Percentiles rank a stretch among this genome's conserved stretches.
phyloP scores from a whole-genome alignment of 371 early-diverging fungal species.

The Mucor velutinosus region DNA sequence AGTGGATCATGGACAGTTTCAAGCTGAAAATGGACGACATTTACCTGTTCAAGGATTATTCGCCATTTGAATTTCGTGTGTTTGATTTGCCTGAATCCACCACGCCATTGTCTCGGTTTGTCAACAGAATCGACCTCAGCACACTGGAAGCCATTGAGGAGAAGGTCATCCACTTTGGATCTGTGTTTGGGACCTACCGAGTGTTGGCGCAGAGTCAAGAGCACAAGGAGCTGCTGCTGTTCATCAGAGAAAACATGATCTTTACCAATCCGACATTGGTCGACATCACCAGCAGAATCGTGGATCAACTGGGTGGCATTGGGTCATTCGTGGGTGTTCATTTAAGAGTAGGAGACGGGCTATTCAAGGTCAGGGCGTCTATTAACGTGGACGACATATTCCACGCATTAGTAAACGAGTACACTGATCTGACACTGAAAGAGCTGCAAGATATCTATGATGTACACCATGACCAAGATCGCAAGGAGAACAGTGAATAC shows the following conservation, averaged over 20 bases:
- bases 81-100: slow-evolving; percentile 52
- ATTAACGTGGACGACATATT: slow-evolving; percentile 52
- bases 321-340: slow-evolving; percentile 54
- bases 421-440: slow-evolving; percentile 40
- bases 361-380: slow-evolving; percentile 46
- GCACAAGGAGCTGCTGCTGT: slow-evolving; percentile 37
- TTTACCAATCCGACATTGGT: slow-evolving; percentile 51
- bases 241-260: slow-evolving; percentile 52
- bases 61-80: slow-evolving; percentile 56
- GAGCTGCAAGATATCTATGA: slow-evolving; percentile 32
- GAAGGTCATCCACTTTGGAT: slow-evolving; percentile 57
- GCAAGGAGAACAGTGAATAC: slow-evolving; percentile 43
- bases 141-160: slow-evolving; percentile 45
- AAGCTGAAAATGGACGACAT: slow-evolving; percentile 30
- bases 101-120: slow-evolving; percentile 47
- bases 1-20: slow-evolving; percentile 40
- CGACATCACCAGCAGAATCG: slow-evolving; percentile 40
- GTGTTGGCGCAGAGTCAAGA: slow-evolving; percentile 49
- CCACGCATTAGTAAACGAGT: slow-evolving; percentile 39
- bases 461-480: slow-evolving; percentile 36
- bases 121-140: slow-evolving; percentile 42
- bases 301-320: slow-evolving; percentile 46
- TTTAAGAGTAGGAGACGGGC: slow-evolving; percentile 57
- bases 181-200: slow-evolving; percentile 57
- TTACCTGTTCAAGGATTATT: slow-evolving; percentile 50